Evolutionary conservation across 2,329 filamentous ascomycete species (phyloP), one percentile per base, ranked within the genome.

Genomic region (Aureobasidium namibiae): DNA sequence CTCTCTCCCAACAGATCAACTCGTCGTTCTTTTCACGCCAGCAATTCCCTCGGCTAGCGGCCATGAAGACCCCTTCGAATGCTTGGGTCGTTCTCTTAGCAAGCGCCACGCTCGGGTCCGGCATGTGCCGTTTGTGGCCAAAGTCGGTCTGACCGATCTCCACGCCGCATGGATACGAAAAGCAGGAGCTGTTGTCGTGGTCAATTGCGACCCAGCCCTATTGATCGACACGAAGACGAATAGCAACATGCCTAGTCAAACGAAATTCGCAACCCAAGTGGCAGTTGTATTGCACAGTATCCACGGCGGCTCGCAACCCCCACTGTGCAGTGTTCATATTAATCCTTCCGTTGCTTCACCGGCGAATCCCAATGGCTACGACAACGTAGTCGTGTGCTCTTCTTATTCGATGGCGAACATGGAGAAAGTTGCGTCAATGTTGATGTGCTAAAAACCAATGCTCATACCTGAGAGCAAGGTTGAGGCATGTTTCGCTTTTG

Each of bases 91-190:
- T 62, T 80, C 83, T 45, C 70, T 92, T 50, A 81, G 83, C 50
- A 75, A 73, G 50, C 77, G 80, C 64, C 84, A 88, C 66, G 73
- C 78, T 2, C 78, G 78, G 69, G 77, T 91, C 62, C 82, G 85
- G 21, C 88, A 91, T 68, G 82, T 90, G 44, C 87, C 88, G 6
- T 92, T 89, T 66, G 82, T 84, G 5, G 80, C 83, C 48, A 77
- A 78, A 56, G 72, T 77, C 60, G 86, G 86, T 42, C 83, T 89
- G 68, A 87, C 84, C 2, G 76, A 78, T 23, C 79, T 82, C 45
- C 84, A 91, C 70, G 73, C 80, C 50, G 79, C 78, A 54, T 87
- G 88, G 65, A 79, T 89, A 56, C 79, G 77, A 60, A 75, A 81
- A 59, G 84, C 84, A 4, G 79, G 78, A 48, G 78, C 78, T 1